phyloP scores from a whole-genome alignment of 129 eudicot species.

The Arctium lappa region DNA sequence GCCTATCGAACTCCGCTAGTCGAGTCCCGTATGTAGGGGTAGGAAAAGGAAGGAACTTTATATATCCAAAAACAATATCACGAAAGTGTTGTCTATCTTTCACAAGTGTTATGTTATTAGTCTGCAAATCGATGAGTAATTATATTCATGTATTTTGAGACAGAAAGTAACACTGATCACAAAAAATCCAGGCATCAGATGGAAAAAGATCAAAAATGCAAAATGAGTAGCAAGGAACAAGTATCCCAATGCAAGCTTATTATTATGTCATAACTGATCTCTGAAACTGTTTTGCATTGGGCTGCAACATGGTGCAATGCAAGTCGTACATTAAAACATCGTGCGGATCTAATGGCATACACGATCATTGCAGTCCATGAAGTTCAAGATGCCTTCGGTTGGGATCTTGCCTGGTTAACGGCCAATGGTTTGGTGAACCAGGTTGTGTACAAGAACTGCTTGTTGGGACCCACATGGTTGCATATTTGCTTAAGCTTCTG shows the following conservation, averaged over 20 bases:
- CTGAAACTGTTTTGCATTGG: not conserved
- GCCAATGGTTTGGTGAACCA: slow-evolving; percentile 77
- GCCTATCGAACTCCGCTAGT: not conserved
- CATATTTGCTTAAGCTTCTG: slow-evolving; percentile 87
- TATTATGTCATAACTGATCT: slow-evolving; percentile 13
- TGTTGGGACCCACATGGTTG: slow-evolving; percentile 82
- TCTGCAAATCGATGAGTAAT: not conserved
- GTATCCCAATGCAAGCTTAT: slow-evolving; percentile 3
- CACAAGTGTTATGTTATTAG: not conserved
- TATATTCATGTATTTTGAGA: not conserved
- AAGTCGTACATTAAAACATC: slow-evolving; percentile 3
- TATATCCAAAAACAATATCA: not conserved
- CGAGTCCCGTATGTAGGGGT: not conserved
- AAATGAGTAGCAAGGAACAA: not conserved
- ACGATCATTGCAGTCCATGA: not conserved
- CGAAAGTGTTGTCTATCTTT: not conserved
- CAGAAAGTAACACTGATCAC: not conserved
- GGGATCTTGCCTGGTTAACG: slow-evolving; percentile 37
- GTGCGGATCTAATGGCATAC: not conserved
- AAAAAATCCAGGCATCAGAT: not conserved
- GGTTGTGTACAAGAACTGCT: slow-evolving; percentile 87
- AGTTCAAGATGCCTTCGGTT: slow-evolving; percentile 33
- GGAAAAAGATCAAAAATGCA: not conserved
- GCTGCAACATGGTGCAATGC: slow-evolving; percentile 15
- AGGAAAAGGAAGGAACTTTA: not conserved